Evolutionary conservation across 1,139 yeast species (phyloP).

Genomic region (Citeromyces siamensis): DNA sequence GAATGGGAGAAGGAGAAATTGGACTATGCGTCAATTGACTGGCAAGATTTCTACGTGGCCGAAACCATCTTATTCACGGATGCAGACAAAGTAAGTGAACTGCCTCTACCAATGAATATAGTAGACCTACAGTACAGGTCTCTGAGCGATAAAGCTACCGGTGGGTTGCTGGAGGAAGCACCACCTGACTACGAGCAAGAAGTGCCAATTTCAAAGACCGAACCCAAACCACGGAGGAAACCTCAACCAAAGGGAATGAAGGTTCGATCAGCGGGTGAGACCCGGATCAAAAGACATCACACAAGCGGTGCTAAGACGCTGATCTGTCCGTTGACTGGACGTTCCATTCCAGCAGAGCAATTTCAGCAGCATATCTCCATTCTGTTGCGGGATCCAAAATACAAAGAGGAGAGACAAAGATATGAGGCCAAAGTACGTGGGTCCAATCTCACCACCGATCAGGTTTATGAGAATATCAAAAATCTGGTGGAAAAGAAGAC

Average conservation of each 20-base stretch:
- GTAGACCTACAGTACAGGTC: constrained; percentile 53
- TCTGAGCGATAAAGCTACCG: constrained; percentile 30
- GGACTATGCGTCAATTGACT: constrained; percentile 68
- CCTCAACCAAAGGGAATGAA: constrained; percentile 43
- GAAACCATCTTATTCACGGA: constrained; percentile 59
- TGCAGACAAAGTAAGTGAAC: constrained; percentile 47
- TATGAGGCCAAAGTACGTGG: constrained; percentile 45
- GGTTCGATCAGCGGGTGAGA: constrained; percentile 56
- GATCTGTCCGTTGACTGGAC: constrained; percentile 65
- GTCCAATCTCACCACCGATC: constrained; percentile 54
- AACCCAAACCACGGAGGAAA: constrained; percentile 5
- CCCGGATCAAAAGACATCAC: constrained; percentile 29
- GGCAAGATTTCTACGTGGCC: constrained; percentile 74
- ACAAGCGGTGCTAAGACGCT: constrained; percentile 26
- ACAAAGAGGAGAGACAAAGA: constrained; percentile 54
- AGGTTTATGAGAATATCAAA: constrained; percentile 68
- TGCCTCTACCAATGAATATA: constrained; percentile 49
- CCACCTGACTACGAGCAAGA: constrained; percentile 14
- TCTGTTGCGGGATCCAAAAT: constrained; percentile 69
- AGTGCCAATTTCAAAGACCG: constrained; percentile 6
- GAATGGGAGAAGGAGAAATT: constrained; percentile 25
- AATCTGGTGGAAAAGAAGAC: constrained; percentile 24
- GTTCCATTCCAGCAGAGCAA: constrained; percentile 54
- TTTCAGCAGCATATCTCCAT: constrained; percentile 66
- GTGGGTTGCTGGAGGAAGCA: constrained; percentile 22